Evolutionary conservation across 306 rosid genomes (phyloP), one percentile per base, ranked within the genome.

Genomic region (Fragaria vesca): DNA sequence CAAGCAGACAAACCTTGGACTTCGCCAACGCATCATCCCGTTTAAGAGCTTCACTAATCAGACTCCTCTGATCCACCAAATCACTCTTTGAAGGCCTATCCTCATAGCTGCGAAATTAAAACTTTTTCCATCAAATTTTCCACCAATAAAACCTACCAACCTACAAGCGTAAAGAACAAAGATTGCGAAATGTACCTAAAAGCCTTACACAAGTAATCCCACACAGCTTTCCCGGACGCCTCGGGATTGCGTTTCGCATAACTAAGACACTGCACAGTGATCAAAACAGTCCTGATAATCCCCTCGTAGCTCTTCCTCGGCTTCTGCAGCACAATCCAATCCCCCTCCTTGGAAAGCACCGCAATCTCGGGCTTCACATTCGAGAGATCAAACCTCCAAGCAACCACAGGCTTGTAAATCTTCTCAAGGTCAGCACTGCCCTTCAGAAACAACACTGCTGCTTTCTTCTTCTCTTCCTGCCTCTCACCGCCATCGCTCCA

Each of bases 301-400:
- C 74, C 90, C 84, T 87, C 94, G 36, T 83, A 95, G 80, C 93
- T 85, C 79, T 89, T 93, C 82, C 97, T 85, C 4, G 99, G 94
- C 89, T 87, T 93, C 85, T 85, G 84, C 77, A 95, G 96, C 73
- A 78, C 85, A 66, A 91, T 77, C 99, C 99, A 95, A 16, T 21
- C 63, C 21, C 79, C 77, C 17, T 84, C 90, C 84, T 91, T 93
- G 3, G 89, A 78, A 20, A 95, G 87, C 75, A 95, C 93, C 10
- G 86, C 86, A 69, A 95, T 86, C 86, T 86, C 94, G 2, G 97
- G 96, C 77, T 67, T 85, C 48, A 58, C 77, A 60, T 74, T 66
- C 15, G 88, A 86, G 77, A 91, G 83, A 69, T 95, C 93, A 76
- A 91, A 95, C 70, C 81, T 90, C 99, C 99, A 95, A 0, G 94